Base-by-base conservation (phyloP, 495 filamentous ascomycete species). In the Lichina pygmaea region DNA sequence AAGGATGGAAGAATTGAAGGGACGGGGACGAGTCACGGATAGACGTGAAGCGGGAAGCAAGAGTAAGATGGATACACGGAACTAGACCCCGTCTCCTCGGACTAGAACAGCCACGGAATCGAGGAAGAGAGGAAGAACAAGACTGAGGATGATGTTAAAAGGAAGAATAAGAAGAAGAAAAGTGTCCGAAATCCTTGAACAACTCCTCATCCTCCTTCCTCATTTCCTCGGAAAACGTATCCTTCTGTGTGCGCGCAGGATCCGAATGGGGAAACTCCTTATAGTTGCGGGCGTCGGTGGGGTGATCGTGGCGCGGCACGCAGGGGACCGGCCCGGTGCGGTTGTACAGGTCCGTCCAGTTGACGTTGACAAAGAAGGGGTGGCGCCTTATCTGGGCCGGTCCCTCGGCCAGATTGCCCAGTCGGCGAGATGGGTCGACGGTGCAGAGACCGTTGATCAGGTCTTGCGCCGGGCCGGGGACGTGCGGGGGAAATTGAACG, bases 321-420 rank as follows among this genome's bases (percentile, higher is more conserved):
- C 49, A 49, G 13, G 47, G 46, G 6, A 46, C 47, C 9, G 8
- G 24, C 11, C n/a, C 15, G 24, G 16, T 34, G 32, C 47, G 44
- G 49, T 63, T 48, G 48, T 79, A 83, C 17, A 94, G 60, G 37
- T 78, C 78, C 37, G 93, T 74, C 89, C 89, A 97, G 52, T 83
- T 68, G 45, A 94, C 72, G 33, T 70, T 68, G 46, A 65, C 53
- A 60, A 95, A 97, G 60, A 92, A 97, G 2, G 81, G 74, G 52
- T 97, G 89, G 3, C 66, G 58, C 58, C 91, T 93, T 46, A 97
- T 86, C 46, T 75, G 66, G 24, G 66, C 66, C 9, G 83, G 77
- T 43, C 89, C 84, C 45, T 83, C 84, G 43, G 72, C 72, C 48
- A 94, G 83, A 57, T 94, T 81, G 40, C 89, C 89, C 13, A 97